These are phyloP conservation scores for Daldinia loculata DNA, from an alignment of 495 filamentous ascomycete species.

Conservation along the genomic window DNA sequence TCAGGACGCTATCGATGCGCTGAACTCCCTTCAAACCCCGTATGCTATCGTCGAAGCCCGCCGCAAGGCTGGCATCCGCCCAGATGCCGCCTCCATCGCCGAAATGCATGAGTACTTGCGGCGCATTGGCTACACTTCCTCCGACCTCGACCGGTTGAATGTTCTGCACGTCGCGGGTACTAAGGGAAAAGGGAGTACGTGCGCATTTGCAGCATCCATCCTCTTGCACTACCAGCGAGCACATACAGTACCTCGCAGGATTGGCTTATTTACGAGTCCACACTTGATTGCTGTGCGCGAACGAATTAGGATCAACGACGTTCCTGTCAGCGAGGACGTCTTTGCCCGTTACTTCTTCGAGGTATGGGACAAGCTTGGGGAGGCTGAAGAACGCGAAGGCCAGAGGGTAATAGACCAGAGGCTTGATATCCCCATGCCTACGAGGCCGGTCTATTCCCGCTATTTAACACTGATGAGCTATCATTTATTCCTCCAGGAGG, in stretches of 20 bases:
- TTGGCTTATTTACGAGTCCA: slow-evolving; percentile 89
- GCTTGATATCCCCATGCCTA: slow-evolving; percentile 45
- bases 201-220: slow-evolving; percentile 70
- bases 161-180: slow-evolving; percentile 88
- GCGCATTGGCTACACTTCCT: slow-evolving; percentile 77
- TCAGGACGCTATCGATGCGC: slow-evolving; percentile 81
- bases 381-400: slow-evolving; percentile 45
- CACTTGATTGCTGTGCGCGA: slow-evolving; percentile 89
- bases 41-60: slow-evolving; percentile 79
- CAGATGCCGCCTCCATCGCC: slow-evolving; percentile 72
- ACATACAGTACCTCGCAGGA: slow-evolving; percentile 55
- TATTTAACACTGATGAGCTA: slow-evolving; percentile 91
- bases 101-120: slow-evolving; percentile 81
- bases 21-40: slow-evolving; percentile 92
- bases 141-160: slow-evolving; percentile 78
- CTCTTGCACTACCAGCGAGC: slow-evolving; percentile 52
- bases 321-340: slow-evolving; percentile 74
- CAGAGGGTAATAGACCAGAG: slow-evolving; percentile 40
- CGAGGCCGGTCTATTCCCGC: slow-evolving; percentile 88
- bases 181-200: slow-evolving; percentile 90
- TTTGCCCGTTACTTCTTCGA: slow-evolving; percentile 91
- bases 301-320: slow-evolving; percentile 82
- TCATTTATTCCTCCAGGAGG: slow-evolving; percentile 83
- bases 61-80: slow-evolving; percentile 69
- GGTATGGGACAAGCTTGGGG: slow-evolving; percentile 79